Percentiles rank a stretch among this genome's conserved stretches.
Conservation (phyloP, 768 basidiomycete genomes). For the Lepiota venenata region DNA sequence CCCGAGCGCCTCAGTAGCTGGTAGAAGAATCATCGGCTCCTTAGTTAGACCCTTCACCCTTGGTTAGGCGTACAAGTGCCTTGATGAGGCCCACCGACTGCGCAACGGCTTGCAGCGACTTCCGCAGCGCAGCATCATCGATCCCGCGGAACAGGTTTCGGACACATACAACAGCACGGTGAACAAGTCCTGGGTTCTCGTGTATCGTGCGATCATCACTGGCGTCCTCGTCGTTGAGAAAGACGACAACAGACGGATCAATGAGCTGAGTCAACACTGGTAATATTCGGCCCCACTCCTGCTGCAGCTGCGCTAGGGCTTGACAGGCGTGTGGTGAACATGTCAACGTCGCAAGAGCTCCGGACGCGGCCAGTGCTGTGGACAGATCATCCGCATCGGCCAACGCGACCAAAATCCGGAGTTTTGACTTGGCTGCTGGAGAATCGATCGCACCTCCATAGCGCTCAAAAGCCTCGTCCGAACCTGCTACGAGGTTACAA, state of each 20-base stretch:
- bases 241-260: conserved; percentile 44
- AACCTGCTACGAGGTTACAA: conserved; percentile 85
- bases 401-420: conserved; percentile 82
- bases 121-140: conserved; percentile 32
- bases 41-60: conserved; percentile 29
- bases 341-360: conserved; percentile 82
- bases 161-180: conserved; percentile 77
- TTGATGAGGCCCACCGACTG: conserved; percentile 49
- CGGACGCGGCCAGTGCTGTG: conserved; percentile 88
- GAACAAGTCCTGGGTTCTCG: conserved; percentile 60
- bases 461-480: conserved; percentile 70
- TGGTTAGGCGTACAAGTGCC: conserved; percentile 50
- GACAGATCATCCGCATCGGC: conserved; percentile 83
- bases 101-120: conserved; percentile 47
- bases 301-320: conserved; percentile 60
- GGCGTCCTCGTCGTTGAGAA: conserved; percentile 25
- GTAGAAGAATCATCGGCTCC: conserved; percentile 37
- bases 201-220: conserved; percentile 34
- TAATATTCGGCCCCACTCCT: conserved; percentile 61
- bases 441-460: conserved; percentile 51
- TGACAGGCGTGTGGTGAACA: conserved; percentile 56
- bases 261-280: conserved; percentile 64
- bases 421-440: conserved; percentile 50
- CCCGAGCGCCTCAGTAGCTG: conserved; percentile 51
- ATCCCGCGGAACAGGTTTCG: conserved; percentile 56